Conservation (phyloP, 2,329 filamentous ascomycete species). For the Phyllosticta citriasiana region DNA sequence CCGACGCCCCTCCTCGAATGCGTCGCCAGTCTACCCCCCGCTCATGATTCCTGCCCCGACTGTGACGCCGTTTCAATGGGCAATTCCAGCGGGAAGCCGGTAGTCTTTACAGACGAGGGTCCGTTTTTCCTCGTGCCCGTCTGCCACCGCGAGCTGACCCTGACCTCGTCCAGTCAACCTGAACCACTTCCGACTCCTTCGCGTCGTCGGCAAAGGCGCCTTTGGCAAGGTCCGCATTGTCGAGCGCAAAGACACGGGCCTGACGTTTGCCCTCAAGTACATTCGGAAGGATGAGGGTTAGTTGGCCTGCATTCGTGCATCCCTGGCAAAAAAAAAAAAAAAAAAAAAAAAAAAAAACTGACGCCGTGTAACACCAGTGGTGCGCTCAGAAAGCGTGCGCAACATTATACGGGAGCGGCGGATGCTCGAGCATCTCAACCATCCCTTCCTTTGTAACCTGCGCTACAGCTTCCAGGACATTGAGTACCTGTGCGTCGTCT, state of each 20-base stretch:
- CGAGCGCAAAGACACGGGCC: conserved; percentile 86
- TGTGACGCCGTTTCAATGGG: conserved; percentile 54
- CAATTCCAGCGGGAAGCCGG: conserved; percentile 88
- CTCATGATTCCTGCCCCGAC: conserved; percentile 9
- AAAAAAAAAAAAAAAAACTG: conserved; percentile 13
- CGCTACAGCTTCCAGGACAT: conserved; percentile 99
- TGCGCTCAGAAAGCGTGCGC: conserved; percentile 92
- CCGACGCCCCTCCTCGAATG: background rate
- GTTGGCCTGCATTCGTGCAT: conserved; percentile 22
- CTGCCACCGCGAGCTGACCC: conserved; percentile 8
- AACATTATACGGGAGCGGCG: conserved; percentile 96
- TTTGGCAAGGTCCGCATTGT: conserved; percentile 99
- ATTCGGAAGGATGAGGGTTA: conserved; percentile 96
- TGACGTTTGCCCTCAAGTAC: conserved; percentile 96
- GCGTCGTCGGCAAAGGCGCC: conserved; percentile 93
- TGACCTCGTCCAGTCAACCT: conserved; percentile 62
- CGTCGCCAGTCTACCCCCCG: background rate
- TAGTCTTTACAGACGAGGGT: conserved; percentile 91
- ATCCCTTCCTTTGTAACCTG: conserved; percentile 96
- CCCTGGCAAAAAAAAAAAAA: conserved; percentile 8
- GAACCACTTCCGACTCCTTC: conserved; percentile 89
- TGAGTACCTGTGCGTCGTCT: conserved; percentile 74
- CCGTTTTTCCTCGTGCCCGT: conserved; percentile 26
- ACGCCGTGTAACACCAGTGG: conserved; percentile 50
- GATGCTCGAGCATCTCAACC: conserved; percentile 97